Conservation (phyloP, 1,284 basidiomycete genomes). For the Malassezia psittaci region DNA sequence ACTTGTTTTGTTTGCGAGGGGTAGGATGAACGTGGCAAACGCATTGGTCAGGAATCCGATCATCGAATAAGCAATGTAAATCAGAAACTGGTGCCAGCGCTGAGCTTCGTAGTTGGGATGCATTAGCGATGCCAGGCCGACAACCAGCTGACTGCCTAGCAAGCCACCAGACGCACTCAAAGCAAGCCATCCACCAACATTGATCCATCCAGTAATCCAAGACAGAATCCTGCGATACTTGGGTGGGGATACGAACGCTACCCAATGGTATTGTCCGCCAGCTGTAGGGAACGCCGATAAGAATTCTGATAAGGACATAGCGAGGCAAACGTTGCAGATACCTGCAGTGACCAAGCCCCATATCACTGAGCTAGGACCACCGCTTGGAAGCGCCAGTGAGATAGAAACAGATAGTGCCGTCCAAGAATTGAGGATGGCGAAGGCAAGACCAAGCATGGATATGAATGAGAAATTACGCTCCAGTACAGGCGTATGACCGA, state of each 20-base stretch:
- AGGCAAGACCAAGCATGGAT: conserved; percentile 7
- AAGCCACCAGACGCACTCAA: conserved; percentile 42
- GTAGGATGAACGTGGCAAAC: conserved; percentile 27
- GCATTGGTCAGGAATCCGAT: conserved; percentile 33
- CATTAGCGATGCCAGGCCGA: conserved; percentile 48
- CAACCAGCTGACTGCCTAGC: conserved; percentile 42
- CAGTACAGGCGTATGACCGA: conserved; percentile 5
- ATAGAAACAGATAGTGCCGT: conserved; percentile 34
- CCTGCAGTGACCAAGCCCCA: conserved; percentile 7
- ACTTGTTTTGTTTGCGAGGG: conserved; percentile 20
- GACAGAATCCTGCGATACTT: conserved; percentile 30
- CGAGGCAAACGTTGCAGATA: conserved; percentile 4
- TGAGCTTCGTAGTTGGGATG: conserved; percentile 40
- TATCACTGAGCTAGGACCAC: conserved; percentile 7
- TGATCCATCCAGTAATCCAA: conserved; percentile 36
- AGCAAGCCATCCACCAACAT: conserved; percentile 47
- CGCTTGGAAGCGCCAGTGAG: conserved; percentile 18
- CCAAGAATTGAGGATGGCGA: conserved; percentile 9
- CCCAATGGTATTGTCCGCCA: conserved; percentile 50
- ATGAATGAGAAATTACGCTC: conserved; percentile 10
- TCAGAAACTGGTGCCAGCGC: conserved; percentile 33
- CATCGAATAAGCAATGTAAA: conserved; percentile 30
- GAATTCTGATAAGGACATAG: conserved; percentile 16
- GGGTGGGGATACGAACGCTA: conserved; percentile 41
- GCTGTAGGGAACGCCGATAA: conserved; percentile 24